Percentiles rank a stretch among this genome's conserved stretches.
phyloP scores from a whole-genome alignment of 441 rosid species.

The Iberis amara region DNA sequence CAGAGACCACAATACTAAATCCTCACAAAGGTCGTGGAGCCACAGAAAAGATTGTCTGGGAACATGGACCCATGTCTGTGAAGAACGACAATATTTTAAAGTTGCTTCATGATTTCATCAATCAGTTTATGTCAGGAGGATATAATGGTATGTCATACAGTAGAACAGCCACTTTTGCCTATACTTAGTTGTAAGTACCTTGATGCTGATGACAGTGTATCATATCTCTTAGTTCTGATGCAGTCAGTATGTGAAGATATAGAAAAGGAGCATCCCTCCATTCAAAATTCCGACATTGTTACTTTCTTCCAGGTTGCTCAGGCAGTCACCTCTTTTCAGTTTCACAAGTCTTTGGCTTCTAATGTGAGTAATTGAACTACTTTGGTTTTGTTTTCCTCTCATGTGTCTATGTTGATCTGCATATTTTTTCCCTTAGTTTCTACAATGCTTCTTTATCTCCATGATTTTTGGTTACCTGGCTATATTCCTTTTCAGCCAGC shows the following conservation, averaged over 20 bases:
- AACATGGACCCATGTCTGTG: slow-evolving; percentile 50
- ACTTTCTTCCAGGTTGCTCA: slow-evolving; percentile 80
- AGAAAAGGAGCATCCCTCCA: slow-evolving; percentile 75
- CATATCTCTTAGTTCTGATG: slow-evolving; percentile 60
- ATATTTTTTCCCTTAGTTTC: slow-evolving; percentile 12
- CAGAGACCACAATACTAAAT: slow-evolving; percentile 38
- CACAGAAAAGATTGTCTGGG: slow-evolving; percentile 59
- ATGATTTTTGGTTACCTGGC: slow-evolving; percentile 16
- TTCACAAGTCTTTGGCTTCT: slow-evolving; percentile 53
- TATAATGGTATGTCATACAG: slow-evolving; percentile 64
- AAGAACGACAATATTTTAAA: slow-evolving; percentile 49
- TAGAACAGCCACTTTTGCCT: slow-evolving; percentile 12
- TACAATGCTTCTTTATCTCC: slow-evolving; percentile 1
- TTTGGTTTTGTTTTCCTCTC: slow-evolving; percentile 8
- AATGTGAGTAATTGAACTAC: slow-evolving; percentile 45
- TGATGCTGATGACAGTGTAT: slow-evolving; percentile 24
- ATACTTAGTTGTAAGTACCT: slow-evolving; percentile 7
- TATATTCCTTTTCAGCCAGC: slow-evolving; percentile 39
- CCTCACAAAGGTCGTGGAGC: slow-evolving; percentile 47
- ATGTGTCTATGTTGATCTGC: slow-evolving; percentile 6
- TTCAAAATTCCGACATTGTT: slow-evolving; percentile 74
- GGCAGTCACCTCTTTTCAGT: slow-evolving; percentile 74
- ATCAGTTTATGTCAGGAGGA: slow-evolving; percentile 79
- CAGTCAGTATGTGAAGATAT: slow-evolving; percentile 79
- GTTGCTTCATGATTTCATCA: slow-evolving; percentile 72